Evolutionary conservation across 441 rosid genomes (phyloP).

Genomic region (Macaranga tanarius): DNA sequence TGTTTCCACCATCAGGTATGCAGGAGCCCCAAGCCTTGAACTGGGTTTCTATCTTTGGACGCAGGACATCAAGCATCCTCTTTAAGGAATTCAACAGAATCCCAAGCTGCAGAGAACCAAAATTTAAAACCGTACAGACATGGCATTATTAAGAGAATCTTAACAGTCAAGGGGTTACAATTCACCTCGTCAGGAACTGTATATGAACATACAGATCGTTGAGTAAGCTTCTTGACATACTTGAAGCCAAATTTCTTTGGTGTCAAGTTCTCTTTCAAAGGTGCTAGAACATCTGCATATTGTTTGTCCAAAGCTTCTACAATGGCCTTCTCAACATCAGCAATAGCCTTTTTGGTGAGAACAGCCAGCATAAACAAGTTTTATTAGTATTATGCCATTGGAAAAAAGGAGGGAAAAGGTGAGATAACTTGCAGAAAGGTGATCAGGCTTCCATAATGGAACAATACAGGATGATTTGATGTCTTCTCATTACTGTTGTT

Average conservation of each 20-base stretch:
- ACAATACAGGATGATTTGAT: neutral
- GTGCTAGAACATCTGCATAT: slow-evolving; percentile 85
- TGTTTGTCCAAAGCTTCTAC: slow-evolving; percentile 96
- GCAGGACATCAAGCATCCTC: slow-evolving; percentile 74
- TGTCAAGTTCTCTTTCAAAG: slow-evolving; percentile 83
- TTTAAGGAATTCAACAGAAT: slow-evolving; percentile 85
- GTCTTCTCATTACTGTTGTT: neutral
- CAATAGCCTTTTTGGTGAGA: slow-evolving; percentile 61
- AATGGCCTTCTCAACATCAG: slow-evolving; percentile 90
- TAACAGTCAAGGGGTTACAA: slow-evolving; percentile 5
- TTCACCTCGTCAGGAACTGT: slow-evolving; percentile 87
- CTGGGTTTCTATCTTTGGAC: slow-evolving; percentile 71
- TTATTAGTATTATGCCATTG: neutral
- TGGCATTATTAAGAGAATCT: slow-evolving; percentile 3
- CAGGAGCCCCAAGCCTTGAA: slow-evolving; percentile 79
- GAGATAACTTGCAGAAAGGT: neutral
- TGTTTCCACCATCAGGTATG: slow-evolving; percentile 72
- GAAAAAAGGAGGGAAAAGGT: neutral
- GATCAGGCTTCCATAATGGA: neutral
- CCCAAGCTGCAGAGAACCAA: slow-evolving; percentile 55
- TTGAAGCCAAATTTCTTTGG: slow-evolving; percentile 92
- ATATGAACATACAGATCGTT: slow-evolving; percentile 75
- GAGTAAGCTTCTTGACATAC: slow-evolving; percentile 86
- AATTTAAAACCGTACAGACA: neutral
- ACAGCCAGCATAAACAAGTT: slow-evolving; percentile 8